These are phyloP conservation scores for Syzygium aromaticum DNA, from an alignment of 345 rosid species.

Conservation along the genomic window DNA sequence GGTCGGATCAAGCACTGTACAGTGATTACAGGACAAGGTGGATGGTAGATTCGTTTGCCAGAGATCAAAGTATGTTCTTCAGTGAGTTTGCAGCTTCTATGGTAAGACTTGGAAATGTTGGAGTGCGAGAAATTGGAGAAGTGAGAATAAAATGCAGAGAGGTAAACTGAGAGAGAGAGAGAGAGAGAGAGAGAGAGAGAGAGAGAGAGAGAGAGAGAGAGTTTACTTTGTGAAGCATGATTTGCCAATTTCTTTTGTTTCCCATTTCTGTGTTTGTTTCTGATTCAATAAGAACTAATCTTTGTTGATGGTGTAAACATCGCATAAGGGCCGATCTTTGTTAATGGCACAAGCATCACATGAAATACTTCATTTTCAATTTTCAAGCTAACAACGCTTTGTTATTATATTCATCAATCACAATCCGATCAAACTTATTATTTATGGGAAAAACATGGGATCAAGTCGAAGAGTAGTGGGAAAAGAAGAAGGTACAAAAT, in stretches of 20 bases:
- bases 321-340: background rate
- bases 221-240: background rate
- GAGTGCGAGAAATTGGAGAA: constrained; percentile 51
- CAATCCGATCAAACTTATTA: background rate
- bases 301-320: background rate
- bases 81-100: constrained; percentile 57
- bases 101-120: constrained; percentile 69
- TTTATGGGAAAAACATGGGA: background rate
- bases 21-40: constrained; percentile 43
- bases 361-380: background rate
- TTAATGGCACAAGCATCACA: background rate
- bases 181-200: background rate
- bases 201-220: background rate
- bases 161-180: constrained; percentile 24
- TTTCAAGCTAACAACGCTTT: background rate
- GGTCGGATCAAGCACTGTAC: constrained; percentile 54
- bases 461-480: background rate
- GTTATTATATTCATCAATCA: background rate
- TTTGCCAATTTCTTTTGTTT: background rate
- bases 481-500: background rate
- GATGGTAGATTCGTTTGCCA: constrained; percentile 51
- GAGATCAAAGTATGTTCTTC: constrained; percentile 54
- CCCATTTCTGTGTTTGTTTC: background rate
- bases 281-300: background rate
- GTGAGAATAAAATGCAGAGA: constrained; percentile 48